A percentile compares a stretch with the other conserved stretches of the same genome.
phyloP scores from a whole-genome alignment of 2,329 filamentous ascomycete species.

The Pseudogymnoascus sp. region DNA sequence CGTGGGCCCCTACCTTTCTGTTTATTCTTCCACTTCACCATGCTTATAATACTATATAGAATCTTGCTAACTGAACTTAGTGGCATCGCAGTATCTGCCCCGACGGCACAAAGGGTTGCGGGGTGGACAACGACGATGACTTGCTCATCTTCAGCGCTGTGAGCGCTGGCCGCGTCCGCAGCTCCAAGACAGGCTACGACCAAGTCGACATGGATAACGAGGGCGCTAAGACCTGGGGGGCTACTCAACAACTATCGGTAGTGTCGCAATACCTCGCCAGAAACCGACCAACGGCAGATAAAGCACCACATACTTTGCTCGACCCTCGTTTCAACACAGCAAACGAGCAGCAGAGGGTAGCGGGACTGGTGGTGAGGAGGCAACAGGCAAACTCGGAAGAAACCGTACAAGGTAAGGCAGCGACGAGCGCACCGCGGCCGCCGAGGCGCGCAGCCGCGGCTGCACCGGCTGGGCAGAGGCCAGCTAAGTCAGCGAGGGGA shows the following conservation, averaged over 20 bases:
- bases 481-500: neutral
- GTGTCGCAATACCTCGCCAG: neutral
- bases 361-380: neutral
- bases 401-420: neutral
- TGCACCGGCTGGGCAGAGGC: neutral
- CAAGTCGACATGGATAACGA: neutral
- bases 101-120: neutral
- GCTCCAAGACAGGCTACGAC: neutral
- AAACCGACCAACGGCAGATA: neutral
- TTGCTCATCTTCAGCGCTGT: neutral
- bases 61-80: neutral
- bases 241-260: neutral
- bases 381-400: neutral
- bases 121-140: neutral
- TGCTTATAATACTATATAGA: neutral
- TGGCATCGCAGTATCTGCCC: constrained; percentile 3
- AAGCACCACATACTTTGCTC: neutral
- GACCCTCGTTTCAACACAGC: neutral
- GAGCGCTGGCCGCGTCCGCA: neutral
- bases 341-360: neutral
- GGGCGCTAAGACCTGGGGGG: neutral
- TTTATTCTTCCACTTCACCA: neutral
- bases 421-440: neutral
- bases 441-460: neutral
- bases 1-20: neutral